A percentile compares a stretch with the other conserved stretches of the same genome.
phyloP scores from a whole-genome alignment of 2,329 filamentous ascomycete species.

The Apiospora sp. region DNA sequence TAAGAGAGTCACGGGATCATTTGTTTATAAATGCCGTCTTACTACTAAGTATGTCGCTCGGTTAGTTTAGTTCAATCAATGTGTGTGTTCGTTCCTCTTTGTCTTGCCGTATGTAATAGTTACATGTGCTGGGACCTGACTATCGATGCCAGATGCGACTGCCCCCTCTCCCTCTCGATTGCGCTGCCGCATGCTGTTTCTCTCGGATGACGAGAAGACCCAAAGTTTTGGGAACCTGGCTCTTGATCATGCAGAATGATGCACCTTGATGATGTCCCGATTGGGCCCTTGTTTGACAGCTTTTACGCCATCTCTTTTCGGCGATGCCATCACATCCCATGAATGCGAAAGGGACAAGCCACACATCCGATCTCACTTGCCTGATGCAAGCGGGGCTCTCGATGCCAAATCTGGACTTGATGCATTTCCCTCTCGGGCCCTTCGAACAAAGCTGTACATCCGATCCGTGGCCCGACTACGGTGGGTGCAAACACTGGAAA shows the following conservation, averaged over 20 bases:
- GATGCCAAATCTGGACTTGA: slow-evolving; percentile 4
- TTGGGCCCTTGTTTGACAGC: background rate
- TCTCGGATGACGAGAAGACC: slow-evolving; percentile 8
- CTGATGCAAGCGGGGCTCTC: slow-evolving; percentile 8
- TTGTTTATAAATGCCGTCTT: background rate
- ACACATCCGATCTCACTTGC: background rate
- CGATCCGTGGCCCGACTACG: background rate
- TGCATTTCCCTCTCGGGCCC: slow-evolving; percentile 1
- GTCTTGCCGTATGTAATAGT: background rate
- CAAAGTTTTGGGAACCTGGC: slow-evolving; percentile 7
- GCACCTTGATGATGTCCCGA: background rate
- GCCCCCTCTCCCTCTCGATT: background rate
- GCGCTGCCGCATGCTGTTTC: slow-evolving; percentile 5
- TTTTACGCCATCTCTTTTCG: slow-evolving; percentile 4
- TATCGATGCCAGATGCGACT: background rate
- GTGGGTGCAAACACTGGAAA: background rate
- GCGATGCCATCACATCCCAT: slow-evolving; percentile 19
- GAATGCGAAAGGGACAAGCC: background rate
- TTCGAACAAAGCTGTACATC: background rate
- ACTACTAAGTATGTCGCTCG: background rate
- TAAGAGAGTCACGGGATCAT: background rate
- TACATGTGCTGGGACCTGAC: background rate
- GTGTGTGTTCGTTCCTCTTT: background rate
- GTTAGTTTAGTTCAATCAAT: slow-evolving; percentile 1
- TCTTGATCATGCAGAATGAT: slow-evolving; percentile 15